Evolutionary conservation across 345 rosid species (phyloP), one percentile per base, ranked within the genome.

Genomic region (Gossypium ekmanianum): DNA sequence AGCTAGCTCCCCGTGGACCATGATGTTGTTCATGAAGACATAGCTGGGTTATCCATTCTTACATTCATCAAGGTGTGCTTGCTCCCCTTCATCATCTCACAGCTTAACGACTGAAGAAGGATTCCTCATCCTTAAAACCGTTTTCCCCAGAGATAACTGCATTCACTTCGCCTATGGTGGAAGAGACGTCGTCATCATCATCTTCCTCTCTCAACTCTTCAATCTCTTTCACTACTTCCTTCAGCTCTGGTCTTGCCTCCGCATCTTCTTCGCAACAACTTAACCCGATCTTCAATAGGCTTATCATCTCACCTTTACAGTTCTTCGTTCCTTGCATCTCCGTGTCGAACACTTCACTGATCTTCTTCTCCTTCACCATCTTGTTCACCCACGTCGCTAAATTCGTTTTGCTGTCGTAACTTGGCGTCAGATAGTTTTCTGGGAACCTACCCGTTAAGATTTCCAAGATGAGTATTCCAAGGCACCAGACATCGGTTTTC

Each of bases 401-500:
- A 74, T 86, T 84, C 63, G 82, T 79, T 11, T 70, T 75, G 0
- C 84, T 75, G 62, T 87, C 80, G 57, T 87, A 88, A 11, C 83
- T 79, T 68, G 74, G 76, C 1, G 80, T 79, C 9, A 92, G 81
- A 56, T 87, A 90, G 77, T 92, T 92, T 77, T 88, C 92, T 0
- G 97, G 97, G 47, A 86, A 87, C 77, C 73, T 88, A 0, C 97
- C 94, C 0, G 93, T 88, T 20, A 92, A 22, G 34, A 87, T 68
- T 82, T 92, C 97, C 72, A 92, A 61, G 45, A 92, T 87, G 50
- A 91, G 59, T 5, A 91, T 88, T 11, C 94, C 97, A 0, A 91
- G 80, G 80, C 90, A 76, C 91, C 91, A 92, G 14, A 92, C 85
- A 18, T 92, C 94, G 0, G 94, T 82, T 76, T 87, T 92, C 74